Evolutionary conservation across 768 basidiomycete genomes (phyloP).

Genomic region (Termitomyces titanicus): DNA sequence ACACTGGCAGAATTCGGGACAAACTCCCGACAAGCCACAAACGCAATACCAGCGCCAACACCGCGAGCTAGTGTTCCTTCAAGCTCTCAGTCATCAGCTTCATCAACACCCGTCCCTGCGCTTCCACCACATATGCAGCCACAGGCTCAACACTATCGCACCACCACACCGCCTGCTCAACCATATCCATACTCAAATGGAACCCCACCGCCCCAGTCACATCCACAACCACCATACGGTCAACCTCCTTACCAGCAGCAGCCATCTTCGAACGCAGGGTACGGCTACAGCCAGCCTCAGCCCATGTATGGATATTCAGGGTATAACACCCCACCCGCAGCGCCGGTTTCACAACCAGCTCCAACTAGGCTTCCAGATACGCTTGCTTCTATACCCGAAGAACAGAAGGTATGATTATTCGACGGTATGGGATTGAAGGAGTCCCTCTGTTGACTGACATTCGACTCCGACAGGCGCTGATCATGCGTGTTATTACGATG

Average conservation of each 20-base stretch:
- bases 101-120: conserved; percentile 37
- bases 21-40: conserved; percentile 18
- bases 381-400: conserved; percentile 60
- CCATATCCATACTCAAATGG: conserved; percentile 24
- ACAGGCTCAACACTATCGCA: conserved; percentile 28
- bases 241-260: conserved; percentile 7
- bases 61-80: conserved; percentile 18
- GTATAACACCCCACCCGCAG: conserved; percentile 16
- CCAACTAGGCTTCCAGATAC: conserved; percentile 38
- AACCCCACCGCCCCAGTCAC: conserved; percentile 4
- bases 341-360: conserved; percentile 16
- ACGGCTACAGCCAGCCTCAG: conserved; percentile 19
- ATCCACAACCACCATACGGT: conserved; percentile 8
- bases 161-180: conserved; percentile 27
- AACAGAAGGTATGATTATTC: conserved; percentile 51
- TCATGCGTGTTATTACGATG: conserved; percentile 38
- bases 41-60: conserved; percentile 22
- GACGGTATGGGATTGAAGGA: background rate
- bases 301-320: conserved; percentile 11
- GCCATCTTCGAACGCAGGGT: conserved; percentile 3
- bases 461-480: conserved; percentile 7
- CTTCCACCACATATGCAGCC: conserved; percentile 43
- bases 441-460: background rate
- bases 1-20: conserved; percentile 52
- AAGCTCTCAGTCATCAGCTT: conserved; percentile 23